Base-by-base conservation (phyloP, 768 basidiomycete genomes). In the Lactarius sp. region DNA sequence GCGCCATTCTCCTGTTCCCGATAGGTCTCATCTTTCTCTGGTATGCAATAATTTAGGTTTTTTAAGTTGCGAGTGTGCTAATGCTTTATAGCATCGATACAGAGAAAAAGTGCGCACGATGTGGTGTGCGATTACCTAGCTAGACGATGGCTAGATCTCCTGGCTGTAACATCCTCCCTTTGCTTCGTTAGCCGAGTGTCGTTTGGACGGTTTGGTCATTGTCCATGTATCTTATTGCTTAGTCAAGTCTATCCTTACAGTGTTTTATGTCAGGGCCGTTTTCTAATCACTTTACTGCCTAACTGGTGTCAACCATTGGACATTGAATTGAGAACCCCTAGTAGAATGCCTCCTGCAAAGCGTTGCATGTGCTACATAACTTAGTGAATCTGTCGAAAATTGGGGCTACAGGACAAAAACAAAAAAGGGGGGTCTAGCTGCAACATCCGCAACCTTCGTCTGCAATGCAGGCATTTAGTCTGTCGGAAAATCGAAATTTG, bases 1-100 rank as follows among this genome's bases (percentile, higher is more conserved):
- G 61, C 37, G 71, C 73, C 4, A 66, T 74, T 22, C 41, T 73
- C 6, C 55, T 69, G 2, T 74, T 74, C 58, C 73, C 73, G 0
- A 64, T 71, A 9, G 71, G 71, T 18, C 51, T 72, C 52, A 68
- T 72, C n/a, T 71, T 68, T 57, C 66, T 71, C 36, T 71, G 67
- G 71, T 72, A 60, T 42, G 71, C 60, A 7, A n/a, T 46, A 10
- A 20, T 27, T 52, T 10, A 12, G 41, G 42, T 22, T 39, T 39
- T 22, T 1, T 18, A 16, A 18, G 34, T 44, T 37, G 34, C 18
- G 8, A 27, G 7, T 36, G 36, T 22, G 27, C 57, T 47, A 46
- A 2, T 37, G 13, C 12, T 22, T 47, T 34, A 6, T 42, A 72
- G 71, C 39, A 65, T 68, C 41, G 71, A 72, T 50, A 60, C 62